Conservation (phyloP, 371 early-diverging fungal genomes). For the Apophysomyces variabilis region DNA sequence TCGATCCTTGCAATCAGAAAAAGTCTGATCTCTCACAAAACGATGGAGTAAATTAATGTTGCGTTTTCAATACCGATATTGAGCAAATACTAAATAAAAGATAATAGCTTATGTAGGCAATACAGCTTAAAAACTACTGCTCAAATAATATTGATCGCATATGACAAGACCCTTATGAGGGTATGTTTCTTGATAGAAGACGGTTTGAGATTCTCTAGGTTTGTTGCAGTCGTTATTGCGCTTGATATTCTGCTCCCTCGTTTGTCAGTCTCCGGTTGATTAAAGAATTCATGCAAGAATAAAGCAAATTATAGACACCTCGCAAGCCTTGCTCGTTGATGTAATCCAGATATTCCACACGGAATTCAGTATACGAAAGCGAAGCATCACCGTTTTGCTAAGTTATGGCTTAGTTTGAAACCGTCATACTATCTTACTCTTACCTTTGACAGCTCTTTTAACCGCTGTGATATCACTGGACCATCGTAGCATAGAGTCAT, state of each 20-base stretch:
- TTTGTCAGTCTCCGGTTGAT: conserved; percentile 18
- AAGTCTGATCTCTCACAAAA: no score
- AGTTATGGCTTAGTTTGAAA: not conserved
- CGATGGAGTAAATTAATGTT: no score
- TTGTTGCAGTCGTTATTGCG: not conserved
- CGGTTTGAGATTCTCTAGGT: not conserved
- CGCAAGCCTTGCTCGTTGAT: conserved; percentile 47
- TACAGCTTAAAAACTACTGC: no score
- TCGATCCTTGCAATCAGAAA: no score
- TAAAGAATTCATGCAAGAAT: conserved; percentile 48
- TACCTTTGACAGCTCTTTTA: conserved; percentile 41
- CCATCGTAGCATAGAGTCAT: conserved; percentile 17
- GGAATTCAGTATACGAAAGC: conserved; percentile 50
- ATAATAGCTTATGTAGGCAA: no score
- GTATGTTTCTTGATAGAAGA: no score
- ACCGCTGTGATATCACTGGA: conserved; percentile 28
- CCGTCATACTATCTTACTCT: not conserved
- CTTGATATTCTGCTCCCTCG: not conserved
- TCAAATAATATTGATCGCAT: no score
- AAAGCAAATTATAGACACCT: conserved; percentile 53
- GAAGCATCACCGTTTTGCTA: conserved; percentile 41
- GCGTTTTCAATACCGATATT: no score
- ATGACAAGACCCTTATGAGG: no score
- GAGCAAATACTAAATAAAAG: no score
- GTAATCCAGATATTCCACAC: conserved; percentile 52